Evolutionary conservation across 2,329 filamentous ascomycete genomes (phyloP).

Genomic region (Fusarium nodosum): DNA sequence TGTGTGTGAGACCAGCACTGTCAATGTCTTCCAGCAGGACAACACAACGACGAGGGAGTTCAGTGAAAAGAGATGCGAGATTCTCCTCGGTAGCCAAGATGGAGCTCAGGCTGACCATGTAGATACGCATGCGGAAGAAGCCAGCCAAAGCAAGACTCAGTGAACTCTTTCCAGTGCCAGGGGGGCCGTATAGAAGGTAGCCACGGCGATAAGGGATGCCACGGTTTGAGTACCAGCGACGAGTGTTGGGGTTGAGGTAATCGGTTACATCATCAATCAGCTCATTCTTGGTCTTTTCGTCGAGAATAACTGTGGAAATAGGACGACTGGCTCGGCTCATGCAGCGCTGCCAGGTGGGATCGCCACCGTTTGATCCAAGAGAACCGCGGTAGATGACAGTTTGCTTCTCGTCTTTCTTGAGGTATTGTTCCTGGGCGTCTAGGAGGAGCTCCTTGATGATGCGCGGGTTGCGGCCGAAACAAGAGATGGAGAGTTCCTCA

Average conservation of each 20-base stretch:
- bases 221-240: constrained; percentile 84
- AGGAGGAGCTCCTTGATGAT: constrained; percentile 73
- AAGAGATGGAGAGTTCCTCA: constrained; percentile 72
- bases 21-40: constrained; percentile 84
- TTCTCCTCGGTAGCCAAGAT: constrained; percentile 74
- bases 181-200: constrained; percentile 84
- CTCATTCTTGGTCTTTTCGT: constrained; percentile 70
- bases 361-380: constrained; percentile 56
- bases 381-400: constrained; percentile 75
- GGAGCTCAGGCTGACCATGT: constrained; percentile 78
- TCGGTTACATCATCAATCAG: constrained; percentile 73
- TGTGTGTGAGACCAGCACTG: constrained; percentile 76
- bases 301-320: constrained; percentile 75
- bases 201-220: constrained; percentile 89
- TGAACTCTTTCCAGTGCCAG: constrained; percentile 83
- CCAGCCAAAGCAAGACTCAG: constrained; percentile 78
- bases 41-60: constrained; percentile 77
- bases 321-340: constrained; percentile 72
- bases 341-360: constrained; percentile 71
- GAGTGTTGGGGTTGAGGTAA: constrained; percentile 72
- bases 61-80: constrained; percentile 73
- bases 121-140: constrained; percentile 77
- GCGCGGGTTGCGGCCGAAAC: constrained; percentile 71
- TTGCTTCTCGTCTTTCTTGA: constrained; percentile 71
- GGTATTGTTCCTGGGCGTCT: constrained; percentile 68